A percentile compares a stretch with the other conserved stretches of the same genome.
These are phyloP conservation scores for Aspergillus japonicus DNA, from an alignment of 2,329 filamentous ascomycete species.

Conservation along the genomic window DNA sequence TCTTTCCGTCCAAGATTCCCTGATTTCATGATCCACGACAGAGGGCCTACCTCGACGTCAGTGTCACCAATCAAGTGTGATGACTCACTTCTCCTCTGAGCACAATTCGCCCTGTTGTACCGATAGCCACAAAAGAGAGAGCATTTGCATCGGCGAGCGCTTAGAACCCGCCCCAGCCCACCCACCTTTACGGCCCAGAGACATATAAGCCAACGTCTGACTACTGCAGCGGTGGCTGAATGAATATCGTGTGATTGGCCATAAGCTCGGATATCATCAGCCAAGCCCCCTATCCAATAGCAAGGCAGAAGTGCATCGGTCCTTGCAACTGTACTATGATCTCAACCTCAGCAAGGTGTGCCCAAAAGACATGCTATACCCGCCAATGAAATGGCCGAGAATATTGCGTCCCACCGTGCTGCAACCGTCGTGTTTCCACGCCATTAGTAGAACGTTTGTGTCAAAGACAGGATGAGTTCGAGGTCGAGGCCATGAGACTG, in stretches of 20 bases:
- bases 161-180: too few species aligned
- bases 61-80: background rate
- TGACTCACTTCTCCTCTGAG: background rate
- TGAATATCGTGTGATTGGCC: background rate
- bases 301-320: background rate
- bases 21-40: background rate
- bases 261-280: background rate
- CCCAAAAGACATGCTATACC: background rate
- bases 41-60: background rate
- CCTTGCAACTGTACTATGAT: background rate
- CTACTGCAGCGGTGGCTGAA: background rate
- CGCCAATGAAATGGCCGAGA: background rate
- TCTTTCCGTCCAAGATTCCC: background rate
- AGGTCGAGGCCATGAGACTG: too few species aligned
- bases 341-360: background rate
- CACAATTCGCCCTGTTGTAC: too few species aligned
- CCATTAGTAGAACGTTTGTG: background rate
- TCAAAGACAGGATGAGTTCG: too few species aligned
- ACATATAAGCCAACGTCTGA: too few species aligned
- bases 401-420: background rate
- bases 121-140: too few species aligned
- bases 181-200: too few species aligned
- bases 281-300: background rate
- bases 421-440: background rate
- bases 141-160: too few species aligned